Evolutionary conservation across 768 basidiomycete genomes (phyloP).

Genomic region (Amanita inopinata): DNA sequence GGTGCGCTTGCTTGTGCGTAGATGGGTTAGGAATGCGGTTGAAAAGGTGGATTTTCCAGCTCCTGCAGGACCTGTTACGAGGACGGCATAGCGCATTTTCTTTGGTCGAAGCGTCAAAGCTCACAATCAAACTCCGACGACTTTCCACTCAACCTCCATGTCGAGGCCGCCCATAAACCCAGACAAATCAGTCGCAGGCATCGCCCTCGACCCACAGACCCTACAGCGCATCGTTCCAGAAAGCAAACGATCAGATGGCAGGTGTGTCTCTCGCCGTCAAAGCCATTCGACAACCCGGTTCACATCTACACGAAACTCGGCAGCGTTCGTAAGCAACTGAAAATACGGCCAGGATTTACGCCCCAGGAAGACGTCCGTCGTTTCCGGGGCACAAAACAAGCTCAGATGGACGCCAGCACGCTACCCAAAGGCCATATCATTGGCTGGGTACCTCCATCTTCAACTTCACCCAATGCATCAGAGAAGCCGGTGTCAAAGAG

Average conservation of each 20-base stretch:
- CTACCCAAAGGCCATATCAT: slow-evolving; percentile 76
- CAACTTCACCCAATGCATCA: slow-evolving; percentile 26
- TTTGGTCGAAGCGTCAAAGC: background rate
- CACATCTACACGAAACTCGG: slow-evolving; percentile 11
- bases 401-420: slow-evolving; percentile 53
- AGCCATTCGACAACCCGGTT: slow-evolving; percentile 12
- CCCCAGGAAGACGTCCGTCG: slow-evolving; percentile 90
- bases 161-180: slow-evolving; percentile 71
- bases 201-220: slow-evolving; percentile 76
- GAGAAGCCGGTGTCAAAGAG: slow-evolving; percentile 59
- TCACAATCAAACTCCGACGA: slow-evolving; percentile 5
- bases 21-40: slow-evolving; percentile 79
- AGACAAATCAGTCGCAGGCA: slow-evolving; percentile 63
- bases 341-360: slow-evolving; percentile 87
- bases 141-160: slow-evolving; percentile 31
- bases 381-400: slow-evolving; percentile 72
- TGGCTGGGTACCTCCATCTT: slow-evolving; percentile 64
- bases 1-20: slow-evolving; percentile 68
- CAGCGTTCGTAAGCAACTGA: slow-evolving; percentile 81
- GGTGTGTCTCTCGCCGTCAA: slow-evolving; percentile 40
- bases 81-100: slow-evolving; percentile 83
- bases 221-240: slow-evolving; percentile 85
- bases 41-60: slow-evolving; percentile 97
- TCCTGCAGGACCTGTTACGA: slow-evolving; percentile 93
- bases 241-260: slow-evolving; percentile 74